Percentiles rank a stretch among this genome's conserved stretches.
Evolutionary conservation across 2,329 filamentous ascomycete genomes (phyloP).

Genomic region (Scytalidium sp.): DNA sequence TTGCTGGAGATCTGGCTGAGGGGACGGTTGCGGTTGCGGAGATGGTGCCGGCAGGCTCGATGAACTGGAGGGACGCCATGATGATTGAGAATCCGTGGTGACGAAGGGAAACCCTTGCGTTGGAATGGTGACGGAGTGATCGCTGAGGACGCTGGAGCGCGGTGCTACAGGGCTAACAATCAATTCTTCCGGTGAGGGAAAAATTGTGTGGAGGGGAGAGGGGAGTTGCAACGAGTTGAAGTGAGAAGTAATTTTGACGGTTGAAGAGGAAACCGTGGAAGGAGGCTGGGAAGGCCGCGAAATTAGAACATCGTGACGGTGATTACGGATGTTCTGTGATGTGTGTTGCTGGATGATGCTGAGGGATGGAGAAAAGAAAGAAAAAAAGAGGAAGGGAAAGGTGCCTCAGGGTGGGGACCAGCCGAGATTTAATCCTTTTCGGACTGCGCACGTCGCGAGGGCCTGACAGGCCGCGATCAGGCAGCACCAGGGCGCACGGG

Average conservation of each 20-base stretch:
- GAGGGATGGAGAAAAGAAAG: constrained; percentile 30
- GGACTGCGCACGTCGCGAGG: no score
- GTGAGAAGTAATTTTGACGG: constrained; percentile 38
- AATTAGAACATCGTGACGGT: constrained; percentile 58
- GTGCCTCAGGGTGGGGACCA: neutral
- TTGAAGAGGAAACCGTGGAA: constrained; percentile 48
- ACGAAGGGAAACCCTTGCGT: constrained; percentile 69
- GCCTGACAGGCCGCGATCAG: no score
- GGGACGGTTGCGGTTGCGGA: constrained; percentile 46
- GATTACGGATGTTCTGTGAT: constrained; percentile 30
- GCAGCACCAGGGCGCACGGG: no score
- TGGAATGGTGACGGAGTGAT: constrained; percentile 56
- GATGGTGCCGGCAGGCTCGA: constrained; percentile 60
- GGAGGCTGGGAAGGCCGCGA: constrained; percentile 34
- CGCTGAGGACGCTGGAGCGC: constrained; percentile 51
- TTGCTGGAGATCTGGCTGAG: constrained; percentile 12
- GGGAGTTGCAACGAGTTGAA: constrained; percentile 38
- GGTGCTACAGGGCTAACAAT: constrained; percentile 60
- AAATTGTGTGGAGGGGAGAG: constrained; percentile 49
- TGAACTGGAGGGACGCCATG: constrained; percentile 75
- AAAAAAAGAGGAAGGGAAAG: constrained; percentile 25
- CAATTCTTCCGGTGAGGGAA: constrained; percentile 59
- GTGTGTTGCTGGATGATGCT: constrained; percentile 31
- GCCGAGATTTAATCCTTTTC: neutral
- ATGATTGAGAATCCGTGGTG: constrained; percentile 77